Conservation (phyloP, 1,284 basidiomycete species). For the Malassezia japonica region DNA sequence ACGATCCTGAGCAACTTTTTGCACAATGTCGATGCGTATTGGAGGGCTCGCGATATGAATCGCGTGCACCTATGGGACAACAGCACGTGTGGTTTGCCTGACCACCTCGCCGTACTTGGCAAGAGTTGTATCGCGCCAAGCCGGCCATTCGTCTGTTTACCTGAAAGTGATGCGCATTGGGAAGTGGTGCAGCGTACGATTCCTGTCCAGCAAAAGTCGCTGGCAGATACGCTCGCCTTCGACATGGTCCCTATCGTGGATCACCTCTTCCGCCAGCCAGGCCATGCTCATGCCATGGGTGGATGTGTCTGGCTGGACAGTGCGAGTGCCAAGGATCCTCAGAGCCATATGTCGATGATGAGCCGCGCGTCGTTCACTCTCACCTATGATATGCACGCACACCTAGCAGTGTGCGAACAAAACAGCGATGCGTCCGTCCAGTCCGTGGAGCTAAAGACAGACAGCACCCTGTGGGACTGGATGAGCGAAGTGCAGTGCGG, state of each 20-base stretch:
- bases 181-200: background rate
- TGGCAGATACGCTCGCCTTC: background rate
- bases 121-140: slow-evolving; percentile 7
- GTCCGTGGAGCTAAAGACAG: background rate
- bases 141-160: background rate
- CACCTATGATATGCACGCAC: slow-evolving; percentile 22
- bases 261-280: slow-evolving; percentile 2
- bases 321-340: slow-evolving; percentile 15
- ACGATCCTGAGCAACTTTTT: slow-evolving; percentile 38
- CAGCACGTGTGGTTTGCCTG: background rate
- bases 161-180: background rate
- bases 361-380: slow-evolving; percentile 31
- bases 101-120: background rate
- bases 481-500: slow-evolving; percentile 8
- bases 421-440: background rate
- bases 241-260: background rate
- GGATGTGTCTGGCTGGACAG: slow-evolving; percentile 22
- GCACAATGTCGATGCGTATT: slow-evolving; percentile 20
- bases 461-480: slow-evolving; percentile 13
- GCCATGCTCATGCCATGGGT: background rate
- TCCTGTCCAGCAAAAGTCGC: background rate
- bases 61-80: slow-evolving; percentile 1
- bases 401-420: background rate
- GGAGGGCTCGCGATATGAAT: slow-evolving; percentile 13
- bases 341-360: slow-evolving; percentile 37